Percentiles rank a stretch among this genome's conserved stretches.
Evolutionary conservation across 176 grass and related monocot genomes (phyloP).

Genomic region (Pontederia crassipes): DNA sequence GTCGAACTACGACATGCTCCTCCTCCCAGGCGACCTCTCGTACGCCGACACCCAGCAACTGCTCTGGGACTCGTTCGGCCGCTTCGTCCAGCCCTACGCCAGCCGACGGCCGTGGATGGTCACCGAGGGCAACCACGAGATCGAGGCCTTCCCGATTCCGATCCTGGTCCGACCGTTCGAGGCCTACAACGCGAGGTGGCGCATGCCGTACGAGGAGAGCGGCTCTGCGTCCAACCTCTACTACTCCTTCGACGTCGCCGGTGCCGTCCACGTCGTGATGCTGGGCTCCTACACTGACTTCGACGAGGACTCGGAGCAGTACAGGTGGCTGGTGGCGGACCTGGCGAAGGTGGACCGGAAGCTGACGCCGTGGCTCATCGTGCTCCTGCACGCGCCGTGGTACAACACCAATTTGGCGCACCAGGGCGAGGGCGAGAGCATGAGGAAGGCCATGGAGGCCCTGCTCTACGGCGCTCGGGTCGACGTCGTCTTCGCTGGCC

Average conservation of each 20-base stretch:
- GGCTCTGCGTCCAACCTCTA: conserved; percentile 68
- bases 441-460: conserved; percentile 68
- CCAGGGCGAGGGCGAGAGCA: conserved; percentile 65
- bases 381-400: conserved; percentile 70
- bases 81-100: conserved; percentile 61
- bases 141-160: conserved; percentile 35
- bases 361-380: conserved; percentile 57
- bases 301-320: conserved; percentile 43
- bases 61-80: conserved; percentile 80
- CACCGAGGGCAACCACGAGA: conserved; percentile 83
- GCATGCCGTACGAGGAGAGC: conserved; percentile 75
- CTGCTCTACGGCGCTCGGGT: conserved; percentile 53
- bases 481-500: conserved; percentile 72
- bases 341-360: conserved; percentile 56
- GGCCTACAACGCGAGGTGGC: conserved; percentile 63
- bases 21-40: conserved; percentile 81
- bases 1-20: conserved; percentile 58
- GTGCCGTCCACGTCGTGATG: conserved; percentile 65
- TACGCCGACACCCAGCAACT: conserved; percentile 78
- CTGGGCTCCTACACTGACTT: conserved; percentile 61
- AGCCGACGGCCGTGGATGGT: conserved; percentile 84
- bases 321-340: conserved; percentile 63
- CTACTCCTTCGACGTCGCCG: conserved; percentile 73
- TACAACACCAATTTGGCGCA: conserved; percentile 89
- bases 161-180: conserved; percentile 34